A percentile compares a stretch with the other conserved stretches of the same genome.
These are phyloP conservation scores for Nyssa sinensis DNA, from an alignment of 148 eudicot species.

Conservation along the genomic window DNA sequence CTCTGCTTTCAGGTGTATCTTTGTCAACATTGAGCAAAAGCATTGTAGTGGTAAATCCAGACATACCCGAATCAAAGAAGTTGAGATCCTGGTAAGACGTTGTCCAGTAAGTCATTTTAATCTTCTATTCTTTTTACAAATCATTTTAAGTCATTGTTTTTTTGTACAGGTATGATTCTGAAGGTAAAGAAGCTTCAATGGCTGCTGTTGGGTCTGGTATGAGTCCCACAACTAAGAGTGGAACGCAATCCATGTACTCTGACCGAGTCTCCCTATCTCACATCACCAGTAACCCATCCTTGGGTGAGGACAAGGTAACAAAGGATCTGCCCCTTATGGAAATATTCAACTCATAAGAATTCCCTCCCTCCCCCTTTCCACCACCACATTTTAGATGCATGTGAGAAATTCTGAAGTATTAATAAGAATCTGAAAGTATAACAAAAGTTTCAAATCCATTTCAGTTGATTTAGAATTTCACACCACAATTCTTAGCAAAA, in stretches of 20 bases:
- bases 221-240: slow-evolving; percentile 22
- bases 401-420: background rate
- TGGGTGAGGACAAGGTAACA: slow-evolving; percentile 89
- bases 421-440: no score
- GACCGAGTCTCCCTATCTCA: slow-evolving; percentile 68
- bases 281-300: slow-evolving; percentile 59
- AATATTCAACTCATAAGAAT: background rate
- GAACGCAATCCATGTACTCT: slow-evolving; percentile 61
- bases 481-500: no score
- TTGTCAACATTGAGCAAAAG: slow-evolving; percentile 80
- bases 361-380: no score
- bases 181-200: slow-evolving; percentile 82
- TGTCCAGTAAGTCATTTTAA: background rate
- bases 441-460: no score
- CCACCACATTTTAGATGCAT: background rate
- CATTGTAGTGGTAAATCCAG: slow-evolving; percentile 67
- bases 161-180: slow-evolving; percentile 71
- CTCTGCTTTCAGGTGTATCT: slow-evolving; percentile 59
- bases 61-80: slow-evolving; percentile 64
- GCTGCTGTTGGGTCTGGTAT: slow-evolving; percentile 77
- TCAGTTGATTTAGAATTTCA: background rate
- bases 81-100: slow-evolving; percentile 67
- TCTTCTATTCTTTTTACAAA: background rate
- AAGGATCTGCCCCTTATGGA: background rate
- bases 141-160: background rate